Base-by-base conservation (phyloP, 2,329 filamentous ascomycete genomes). In the Shiraia sp. region DNA sequence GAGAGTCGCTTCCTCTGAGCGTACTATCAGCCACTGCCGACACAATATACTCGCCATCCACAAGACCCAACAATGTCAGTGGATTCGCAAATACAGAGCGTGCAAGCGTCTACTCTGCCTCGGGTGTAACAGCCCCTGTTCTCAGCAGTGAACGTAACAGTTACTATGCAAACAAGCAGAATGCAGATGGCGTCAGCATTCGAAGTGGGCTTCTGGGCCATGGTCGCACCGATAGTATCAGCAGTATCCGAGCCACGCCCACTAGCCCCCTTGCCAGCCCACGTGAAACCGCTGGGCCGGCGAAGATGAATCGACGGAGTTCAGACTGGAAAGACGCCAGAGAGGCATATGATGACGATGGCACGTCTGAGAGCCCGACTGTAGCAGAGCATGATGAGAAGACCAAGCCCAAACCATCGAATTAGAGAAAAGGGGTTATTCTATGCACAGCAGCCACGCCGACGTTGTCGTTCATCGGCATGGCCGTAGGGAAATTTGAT, bases 81-180 rank as follows among this genome's bases (percentile, higher is more conserved):
- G 80, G 76, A 1, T 72, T 80, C 24, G 76, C 79, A 5, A 80
- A 76, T 41, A 73, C 79, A 15, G 87, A 90, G 67, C 79, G 87
- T n/a, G 83, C 84, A 12, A 90, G 86, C 64, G 82, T 96, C 37
- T 96, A 96, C 72, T 90, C 87, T 0, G 79, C 84, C 0, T 85
- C 86, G 0, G 87, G 87, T 10, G 64, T 73, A 27, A 63, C 68
- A 10, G 80, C 80, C 1, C 83, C 85, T 5, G 79, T 82, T 10
- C 70, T 88, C 6, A 75, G 80, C 6, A 86, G 86, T 43, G 91
- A 96, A 60, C 79, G 91, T 34, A 92, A 87, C 65, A 95, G 88
- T 69, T 92, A 95, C 61, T 82, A 86, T 19, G 82, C 82, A 45
- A 81, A 75, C 58, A 75, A 76, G 48, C 69, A 74, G 45, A 69